phyloP scores from a whole-genome alignment of 495 filamentous ascomycete genomes.

The Aspergillus campestris region DNA sequence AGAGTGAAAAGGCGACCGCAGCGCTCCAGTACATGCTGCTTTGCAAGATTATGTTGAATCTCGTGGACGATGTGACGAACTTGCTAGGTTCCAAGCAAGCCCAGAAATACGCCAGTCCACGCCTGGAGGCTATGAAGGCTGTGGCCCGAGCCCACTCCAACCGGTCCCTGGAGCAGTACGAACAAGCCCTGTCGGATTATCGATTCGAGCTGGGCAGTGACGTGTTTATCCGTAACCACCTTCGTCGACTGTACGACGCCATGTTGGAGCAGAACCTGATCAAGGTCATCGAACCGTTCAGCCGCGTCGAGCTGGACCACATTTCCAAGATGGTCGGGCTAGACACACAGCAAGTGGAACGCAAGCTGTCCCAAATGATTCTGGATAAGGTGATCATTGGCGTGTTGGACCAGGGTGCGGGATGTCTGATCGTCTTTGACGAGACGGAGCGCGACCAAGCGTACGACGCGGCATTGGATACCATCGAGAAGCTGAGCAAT shows the following conservation, averaged over 20 bases:
- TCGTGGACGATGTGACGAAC: slow-evolving; percentile 88
- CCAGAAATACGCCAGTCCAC: slow-evolving; percentile 86
- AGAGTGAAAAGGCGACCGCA: slow-evolving; percentile 72
- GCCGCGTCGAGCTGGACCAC: slow-evolving; percentile 90
- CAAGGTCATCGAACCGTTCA: slow-evolving; percentile 98
- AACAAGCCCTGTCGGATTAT: slow-evolving; percentile 80
- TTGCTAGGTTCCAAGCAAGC: slow-evolving; percentile 92
- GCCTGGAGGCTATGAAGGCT: slow-evolving; percentile 97
- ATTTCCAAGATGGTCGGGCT: slow-evolving; percentile 95
- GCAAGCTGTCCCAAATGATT: slow-evolving; percentile 98
- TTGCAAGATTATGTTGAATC: slow-evolving; percentile 99
- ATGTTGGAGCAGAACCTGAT: slow-evolving; percentile 99
- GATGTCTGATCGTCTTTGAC: slow-evolving; percentile 93
- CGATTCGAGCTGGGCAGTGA: slow-evolving; percentile 87
- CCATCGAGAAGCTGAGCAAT: slow-evolving; percentile 93
- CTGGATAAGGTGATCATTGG: slow-evolving; percentile 97
- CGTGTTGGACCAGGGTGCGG: slow-evolving; percentile 93
- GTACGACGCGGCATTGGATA: slow-evolving; percentile 89
- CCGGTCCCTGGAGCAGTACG: slow-evolving; percentile 91
- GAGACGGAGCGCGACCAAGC: slow-evolving; percentile 87
- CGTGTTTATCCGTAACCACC: slow-evolving; percentile 89
- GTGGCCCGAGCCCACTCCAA: slow-evolving; percentile 92
- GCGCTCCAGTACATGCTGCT: slow-evolving; percentile 98
- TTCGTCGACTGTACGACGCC: slow-evolving; percentile 89
- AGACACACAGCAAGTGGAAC: slow-evolving; percentile 93